Conservation (phyloP, 1,284 basidiomycete species). For the Marasmius fiardii region DNA sequence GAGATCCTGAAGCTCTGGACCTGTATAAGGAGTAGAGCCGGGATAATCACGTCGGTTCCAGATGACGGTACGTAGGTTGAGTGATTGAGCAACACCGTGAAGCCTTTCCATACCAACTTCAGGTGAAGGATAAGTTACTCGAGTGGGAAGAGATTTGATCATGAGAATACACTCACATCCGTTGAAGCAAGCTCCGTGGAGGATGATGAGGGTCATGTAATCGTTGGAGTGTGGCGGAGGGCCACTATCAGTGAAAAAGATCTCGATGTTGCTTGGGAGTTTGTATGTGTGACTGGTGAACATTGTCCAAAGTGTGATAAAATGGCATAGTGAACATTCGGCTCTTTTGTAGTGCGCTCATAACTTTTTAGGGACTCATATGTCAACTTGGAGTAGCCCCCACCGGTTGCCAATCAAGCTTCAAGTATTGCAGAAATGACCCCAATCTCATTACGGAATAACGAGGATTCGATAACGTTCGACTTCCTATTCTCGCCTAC, state of each 20-base stretch:
- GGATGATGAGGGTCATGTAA: constrained; percentile 29
- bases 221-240: constrained; percentile 22
- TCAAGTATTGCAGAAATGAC: too few relatives aligned
- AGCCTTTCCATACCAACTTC: constrained; percentile 26
- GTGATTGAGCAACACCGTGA: constrained; percentile 15
- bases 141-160: too few relatives aligned
- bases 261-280: not conserved
- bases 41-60: constrained; percentile 29
- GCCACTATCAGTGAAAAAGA: constrained; percentile 31
- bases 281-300: not conserved
- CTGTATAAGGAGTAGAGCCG: constrained; percentile 29
- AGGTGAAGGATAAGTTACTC: too few relatives aligned
- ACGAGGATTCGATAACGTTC: too few relatives aligned
- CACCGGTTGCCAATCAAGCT: too few relatives aligned
- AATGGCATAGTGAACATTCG: too few relatives aligned
- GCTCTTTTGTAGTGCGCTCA: too few relatives aligned
- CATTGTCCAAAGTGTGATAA: too few relatives aligned
- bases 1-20: constrained; percentile 26
- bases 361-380: too few relatives aligned
- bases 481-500: too few relatives aligned
- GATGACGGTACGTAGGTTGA: constrained; percentile 26
- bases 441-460: too few relatives aligned
- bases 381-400: too few relatives aligned
- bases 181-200: constrained; percentile 29
- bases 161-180: constrained; percentile 22